Conservation (phyloP, 2,329 filamentous ascomycete genomes). For the Daldinia eschscholtzii region DNA sequence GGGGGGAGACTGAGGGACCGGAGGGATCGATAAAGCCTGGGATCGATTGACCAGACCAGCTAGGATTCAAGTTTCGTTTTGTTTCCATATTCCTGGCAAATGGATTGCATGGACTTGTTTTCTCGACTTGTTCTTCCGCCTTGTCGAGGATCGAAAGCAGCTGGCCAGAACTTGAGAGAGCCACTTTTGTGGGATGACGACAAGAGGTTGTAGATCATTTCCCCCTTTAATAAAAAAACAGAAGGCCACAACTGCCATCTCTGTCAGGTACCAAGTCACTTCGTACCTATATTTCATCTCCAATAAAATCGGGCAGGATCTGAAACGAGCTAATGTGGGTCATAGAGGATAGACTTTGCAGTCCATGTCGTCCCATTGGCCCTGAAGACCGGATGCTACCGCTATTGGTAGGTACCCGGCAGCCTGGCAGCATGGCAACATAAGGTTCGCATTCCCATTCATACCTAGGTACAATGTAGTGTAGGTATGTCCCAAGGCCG, state of each 20-base stretch:
- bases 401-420: conserved; percentile 20
- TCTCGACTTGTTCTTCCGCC: conserved; percentile 16
- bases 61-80: conserved; percentile 32
- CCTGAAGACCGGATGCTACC: conserved; percentile 22
- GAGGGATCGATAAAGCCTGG: conserved; percentile 18
- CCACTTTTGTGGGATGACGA: conserved; percentile 12
- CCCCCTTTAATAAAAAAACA: conserved; percentile 38
- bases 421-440: background rate
- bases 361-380: conserved; percentile 27
- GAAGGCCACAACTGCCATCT: background rate
- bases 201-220: conserved; percentile 32
- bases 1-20: background rate
- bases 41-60: conserved; percentile 17
- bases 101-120: background rate
- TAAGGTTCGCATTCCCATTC: too few species aligned
- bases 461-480: too few species aligned
- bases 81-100: conserved; percentile 26
- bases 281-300: conserved; percentile 7
- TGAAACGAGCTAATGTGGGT: conserved; percentile 40
- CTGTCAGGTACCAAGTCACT: conserved; percentile 10
- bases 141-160: conserved; percentile 19
- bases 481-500: too few species aligned
- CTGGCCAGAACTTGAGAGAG: conserved; percentile 15
- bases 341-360: background rate
- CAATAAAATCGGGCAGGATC: conserved; percentile 27